These are phyloP conservation scores for Spiromastix sp. DNA, from an alignment of 2,329 filamentous ascomycete species.

Conservation along the genomic window DNA sequence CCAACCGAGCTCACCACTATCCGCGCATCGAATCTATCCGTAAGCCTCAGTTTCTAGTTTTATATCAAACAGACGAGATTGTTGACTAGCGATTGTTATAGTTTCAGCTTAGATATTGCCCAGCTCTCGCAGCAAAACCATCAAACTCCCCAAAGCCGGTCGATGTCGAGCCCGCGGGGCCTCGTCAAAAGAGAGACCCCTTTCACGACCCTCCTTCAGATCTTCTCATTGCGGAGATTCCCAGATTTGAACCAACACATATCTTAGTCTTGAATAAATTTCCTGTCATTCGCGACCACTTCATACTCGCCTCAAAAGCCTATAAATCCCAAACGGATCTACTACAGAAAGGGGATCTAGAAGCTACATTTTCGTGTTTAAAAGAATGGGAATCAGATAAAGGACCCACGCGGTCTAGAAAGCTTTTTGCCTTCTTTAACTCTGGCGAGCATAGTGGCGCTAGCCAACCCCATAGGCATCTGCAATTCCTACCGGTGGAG, in stretches of 20 bases:
- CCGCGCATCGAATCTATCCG: slow-evolving; percentile 23
- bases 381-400: slow-evolving; percentile 25
- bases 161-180: slow-evolving; percentile 3
- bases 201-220: slow-evolving; percentile 34
- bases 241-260: slow-evolving; percentile 23
- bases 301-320: slow-evolving; percentile 37
- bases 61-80: not conserved
- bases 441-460: slow-evolving; percentile 39
- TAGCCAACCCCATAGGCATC: slow-evolving; percentile 37
- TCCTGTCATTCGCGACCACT: slow-evolving; percentile 39
- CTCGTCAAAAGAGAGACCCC: slow-evolving; percentile 29
- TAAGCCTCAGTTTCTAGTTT: slow-evolving; percentile 13
- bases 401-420: slow-evolving; percentile 6
- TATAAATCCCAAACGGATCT: slow-evolving; percentile 35
- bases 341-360: slow-evolving; percentile 33
- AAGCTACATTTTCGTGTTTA: slow-evolving; percentile 31
- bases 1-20: slow-evolving; percentile 29
- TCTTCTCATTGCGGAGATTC: slow-evolving; percentile 32
- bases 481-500: slow-evolving; percentile 39
- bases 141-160: slow-evolving; percentile 13
- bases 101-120: slow-evolving; percentile 41
- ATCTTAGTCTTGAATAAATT: slow-evolving; percentile 38
- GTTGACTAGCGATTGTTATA: slow-evolving; percentile 11
- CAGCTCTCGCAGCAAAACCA: slow-evolving; percentile 37
- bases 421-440: slow-evolving; percentile 41